Evolutionary conservation across 164 flowering plant genomes (phyloP).

Genomic region (Umbellularia californica): DNA sequence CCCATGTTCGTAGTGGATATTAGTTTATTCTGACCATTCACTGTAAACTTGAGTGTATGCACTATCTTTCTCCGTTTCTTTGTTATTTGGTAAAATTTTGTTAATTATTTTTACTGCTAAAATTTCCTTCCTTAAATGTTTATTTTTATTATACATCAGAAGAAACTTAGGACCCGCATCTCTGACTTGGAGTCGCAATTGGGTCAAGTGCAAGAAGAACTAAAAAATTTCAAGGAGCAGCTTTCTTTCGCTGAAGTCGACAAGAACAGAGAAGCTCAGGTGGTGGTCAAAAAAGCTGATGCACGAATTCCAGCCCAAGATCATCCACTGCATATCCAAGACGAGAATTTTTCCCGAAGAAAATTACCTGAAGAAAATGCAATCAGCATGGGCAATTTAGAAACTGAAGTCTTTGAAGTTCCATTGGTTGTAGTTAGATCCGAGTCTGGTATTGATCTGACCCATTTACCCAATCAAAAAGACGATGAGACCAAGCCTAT

Average conservation of each 20-base stretch:
- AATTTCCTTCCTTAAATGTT: not conserved
- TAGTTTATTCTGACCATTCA: not conserved
- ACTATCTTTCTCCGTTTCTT: not conserved
- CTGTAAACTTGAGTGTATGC: not conserved
- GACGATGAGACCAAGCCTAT: constrained; percentile 23
- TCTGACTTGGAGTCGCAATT: constrained; percentile 77
- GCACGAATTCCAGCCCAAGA: constrained; percentile 19
- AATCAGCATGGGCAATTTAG: constrained; percentile 29
- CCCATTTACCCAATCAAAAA: constrained; percentile 12
- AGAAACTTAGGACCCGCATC: constrained; percentile 75
- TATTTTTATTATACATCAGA: constrained; percentile 26
- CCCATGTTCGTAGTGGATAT: too few relatives aligned
- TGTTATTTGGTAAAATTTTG: not conserved
- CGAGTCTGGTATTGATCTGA: constrained; percentile 20
- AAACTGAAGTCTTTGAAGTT: constrained; percentile 77
- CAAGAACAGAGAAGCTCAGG: constrained; percentile 54
- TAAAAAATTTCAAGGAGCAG: constrained; percentile 64
- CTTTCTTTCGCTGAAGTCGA: constrained; percentile 68
- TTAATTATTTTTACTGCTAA: not conserved
- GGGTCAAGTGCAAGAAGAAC: constrained; percentile 74
- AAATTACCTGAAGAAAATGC: constrained; percentile 12
- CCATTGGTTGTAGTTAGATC: constrained; percentile 26
- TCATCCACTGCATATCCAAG: constrained; percentile 16
- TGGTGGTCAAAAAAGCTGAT: constrained; percentile 42
- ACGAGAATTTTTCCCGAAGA: not conserved